Conservation (phyloP, 345 rosid species). For the Aethionema arabicum region DNA sequence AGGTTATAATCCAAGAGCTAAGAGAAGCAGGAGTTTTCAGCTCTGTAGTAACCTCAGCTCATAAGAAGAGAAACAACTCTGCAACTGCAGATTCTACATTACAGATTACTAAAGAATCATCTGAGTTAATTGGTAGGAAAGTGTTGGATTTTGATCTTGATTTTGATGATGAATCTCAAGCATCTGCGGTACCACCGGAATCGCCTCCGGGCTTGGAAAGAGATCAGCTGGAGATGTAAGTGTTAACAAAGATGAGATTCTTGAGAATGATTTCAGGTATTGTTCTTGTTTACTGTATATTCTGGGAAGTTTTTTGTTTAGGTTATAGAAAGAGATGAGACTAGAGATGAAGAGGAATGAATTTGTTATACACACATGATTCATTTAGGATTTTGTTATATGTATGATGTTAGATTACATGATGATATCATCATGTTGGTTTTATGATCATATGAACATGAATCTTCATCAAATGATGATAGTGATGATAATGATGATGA, state of each 20-base stretch:
- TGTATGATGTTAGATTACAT: constrained; percentile 18
- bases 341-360: constrained; percentile 11
- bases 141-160: constrained; percentile 29
- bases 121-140: constrained; percentile 26
- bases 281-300: constrained; percentile 31
- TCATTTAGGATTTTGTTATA: constrained; percentile 7
- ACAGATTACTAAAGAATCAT: constrained; percentile 26
- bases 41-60: constrained; percentile 47
- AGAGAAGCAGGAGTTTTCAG: constrained; percentile 74
- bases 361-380: no score
- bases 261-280: constrained; percentile 1
- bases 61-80: constrained; percentile 22
- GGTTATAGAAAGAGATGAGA: constrained; percentile 35
- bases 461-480: no score
- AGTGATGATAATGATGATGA: neutral
- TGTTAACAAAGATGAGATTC: constrained; percentile 8
- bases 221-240: constrained; percentile 1
- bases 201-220: constrained; percentile 38
- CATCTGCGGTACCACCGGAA: constrained; percentile 29
- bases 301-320: constrained; percentile 21
- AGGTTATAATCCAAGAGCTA: constrained; percentile 79
- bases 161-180: constrained; percentile 21
- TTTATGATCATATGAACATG: constrained; percentile 1
- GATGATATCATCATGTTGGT: constrained; percentile 9
- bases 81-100: constrained; percentile 13